Evolutionary conservation across 78 protist genomes (phyloP).

Genomic region (Isochrysis galbana): DNA sequence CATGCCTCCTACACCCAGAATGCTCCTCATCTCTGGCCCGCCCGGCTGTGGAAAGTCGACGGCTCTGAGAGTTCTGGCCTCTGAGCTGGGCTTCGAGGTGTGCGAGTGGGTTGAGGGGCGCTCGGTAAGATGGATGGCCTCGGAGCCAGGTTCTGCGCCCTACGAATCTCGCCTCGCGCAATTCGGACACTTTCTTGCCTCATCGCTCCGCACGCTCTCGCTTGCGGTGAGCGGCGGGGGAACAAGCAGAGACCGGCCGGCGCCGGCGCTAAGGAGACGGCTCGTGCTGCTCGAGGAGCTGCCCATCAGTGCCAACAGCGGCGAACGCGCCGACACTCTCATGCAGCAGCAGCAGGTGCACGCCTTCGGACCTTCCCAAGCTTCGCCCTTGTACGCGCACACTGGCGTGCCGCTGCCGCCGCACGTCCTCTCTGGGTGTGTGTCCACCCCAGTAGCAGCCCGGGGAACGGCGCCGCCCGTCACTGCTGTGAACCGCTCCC

Average conservation of each 20-base stretch:
- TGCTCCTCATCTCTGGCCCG: constrained; percentile 49
- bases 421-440: too few relatives aligned
- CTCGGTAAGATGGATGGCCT: not conserved
- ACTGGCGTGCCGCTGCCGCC: too few relatives aligned
- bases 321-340: not conserved
- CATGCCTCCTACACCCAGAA: not conserved
- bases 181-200: not conserved
- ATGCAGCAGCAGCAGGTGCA: not conserved
- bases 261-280: not conserved
- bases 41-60: constrained; percentile 72
- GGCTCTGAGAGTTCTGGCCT: constrained; percentile 51
- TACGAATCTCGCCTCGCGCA: not conserved
- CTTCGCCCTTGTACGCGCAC: too few relatives aligned
- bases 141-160: not conserved
- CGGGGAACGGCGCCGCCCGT: too few relatives aligned
- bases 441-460: too few relatives aligned
- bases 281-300: constrained; percentile 4
- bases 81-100: not conserved
- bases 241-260: not conserved
- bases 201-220: constrained; percentile 16
- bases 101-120: constrained; percentile 20
- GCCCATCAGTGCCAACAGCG: not conserved
- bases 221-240: not conserved
- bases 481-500: too few relatives aligned
- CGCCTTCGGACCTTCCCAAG: too few relatives aligned